phyloP scores from a whole-genome alignment of 1,139 yeast species.

The Kodamaea alishanica region DNA sequence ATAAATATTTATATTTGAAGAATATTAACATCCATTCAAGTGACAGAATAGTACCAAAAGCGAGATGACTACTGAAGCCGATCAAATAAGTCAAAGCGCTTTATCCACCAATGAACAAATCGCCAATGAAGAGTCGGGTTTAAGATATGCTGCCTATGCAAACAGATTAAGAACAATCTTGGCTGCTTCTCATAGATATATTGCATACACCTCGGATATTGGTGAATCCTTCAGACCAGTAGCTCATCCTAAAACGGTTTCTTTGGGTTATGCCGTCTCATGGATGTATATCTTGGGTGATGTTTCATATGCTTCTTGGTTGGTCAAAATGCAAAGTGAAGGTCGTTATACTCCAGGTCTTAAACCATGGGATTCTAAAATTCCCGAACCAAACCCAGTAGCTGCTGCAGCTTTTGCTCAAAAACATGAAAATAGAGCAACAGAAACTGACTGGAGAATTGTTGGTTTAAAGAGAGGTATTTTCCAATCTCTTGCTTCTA shows the following conservation, averaged over 20 bases:
- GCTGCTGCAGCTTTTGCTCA: constrained; percentile 35
- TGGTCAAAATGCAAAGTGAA: constrained; percentile 62
- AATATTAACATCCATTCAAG: neutral
- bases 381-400: constrained; percentile 39
- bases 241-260: constrained; percentile 65
- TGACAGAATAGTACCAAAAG: constrained; percentile 2
- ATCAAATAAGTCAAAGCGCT: constrained; percentile 2
- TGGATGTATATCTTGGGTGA: constrained; percentile 81
- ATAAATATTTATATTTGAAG: neutral
- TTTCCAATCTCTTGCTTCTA: constrained; percentile 77
- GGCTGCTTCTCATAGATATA: constrained; percentile 75
- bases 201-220: constrained; percentile 83
- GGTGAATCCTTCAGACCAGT: constrained; percentile 90
- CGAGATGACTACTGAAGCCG: constrained; percentile 8
- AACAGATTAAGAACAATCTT: constrained; percentile 68
- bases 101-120: constrained; percentile 15
- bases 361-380: constrained; percentile 62
- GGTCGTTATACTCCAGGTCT: constrained; percentile 63
- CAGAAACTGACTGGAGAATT: constrained; percentile 60
- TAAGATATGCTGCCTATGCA: constrained; percentile 83
- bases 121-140: constrained; percentile 44
- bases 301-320: constrained; percentile 74
- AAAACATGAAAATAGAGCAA: constrained; percentile 24
- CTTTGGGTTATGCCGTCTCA: constrained; percentile 66
- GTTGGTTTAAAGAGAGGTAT: constrained; percentile 67